A percentile compares a stretch with the other conserved stretches of the same genome.
Conservation (phyloP, 1,139 yeast species). For the Geotrichum histeridarum region DNA sequence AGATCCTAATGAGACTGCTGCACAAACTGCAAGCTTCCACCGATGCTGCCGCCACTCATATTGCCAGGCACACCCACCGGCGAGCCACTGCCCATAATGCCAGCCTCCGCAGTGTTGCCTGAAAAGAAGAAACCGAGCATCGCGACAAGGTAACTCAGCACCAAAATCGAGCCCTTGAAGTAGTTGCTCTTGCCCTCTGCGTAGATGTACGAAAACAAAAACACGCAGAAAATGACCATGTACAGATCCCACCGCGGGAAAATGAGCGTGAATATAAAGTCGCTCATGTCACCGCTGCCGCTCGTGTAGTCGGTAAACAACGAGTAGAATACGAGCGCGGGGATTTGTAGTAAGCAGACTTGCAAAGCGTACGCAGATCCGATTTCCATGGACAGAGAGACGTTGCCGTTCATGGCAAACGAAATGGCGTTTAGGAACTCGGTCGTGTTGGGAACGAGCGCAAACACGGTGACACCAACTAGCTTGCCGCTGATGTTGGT, state of each 20-base stretch:
- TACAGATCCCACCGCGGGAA: conserved; percentile 96
- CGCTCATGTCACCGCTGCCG: conserved; percentile 21
- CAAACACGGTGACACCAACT: conserved; percentile 89
- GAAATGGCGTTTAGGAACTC: conserved; percentile 96
- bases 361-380: conserved; percentile 97
- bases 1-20: background rate
- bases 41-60: background rate
- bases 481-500: conserved; percentile 84
- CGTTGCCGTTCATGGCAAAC: conserved; percentile 92
- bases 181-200: conserved; percentile 96
- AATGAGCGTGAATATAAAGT: conserved; percentile 67
- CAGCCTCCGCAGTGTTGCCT: conserved; percentile 19
- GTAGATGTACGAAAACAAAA: conserved; percentile 84
- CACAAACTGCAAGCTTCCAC: background rate
- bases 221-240: conserved; percentile 79
- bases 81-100: background rate
- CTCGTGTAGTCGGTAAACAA: conserved; percentile 36
- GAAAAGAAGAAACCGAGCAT: conserved; percentile 79
- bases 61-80: background rate
- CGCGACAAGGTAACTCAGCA: conserved; percentile 71
- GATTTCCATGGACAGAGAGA: conserved; percentile 88
- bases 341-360: conserved; percentile 89
- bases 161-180: conserved; percentile 87
- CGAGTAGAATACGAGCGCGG: conserved; percentile 79
- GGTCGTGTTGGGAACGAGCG: conserved; percentile 94